Conservation (phyloP, 2,329 filamentous ascomycete species). For the Botrytis squamosa region DNA sequence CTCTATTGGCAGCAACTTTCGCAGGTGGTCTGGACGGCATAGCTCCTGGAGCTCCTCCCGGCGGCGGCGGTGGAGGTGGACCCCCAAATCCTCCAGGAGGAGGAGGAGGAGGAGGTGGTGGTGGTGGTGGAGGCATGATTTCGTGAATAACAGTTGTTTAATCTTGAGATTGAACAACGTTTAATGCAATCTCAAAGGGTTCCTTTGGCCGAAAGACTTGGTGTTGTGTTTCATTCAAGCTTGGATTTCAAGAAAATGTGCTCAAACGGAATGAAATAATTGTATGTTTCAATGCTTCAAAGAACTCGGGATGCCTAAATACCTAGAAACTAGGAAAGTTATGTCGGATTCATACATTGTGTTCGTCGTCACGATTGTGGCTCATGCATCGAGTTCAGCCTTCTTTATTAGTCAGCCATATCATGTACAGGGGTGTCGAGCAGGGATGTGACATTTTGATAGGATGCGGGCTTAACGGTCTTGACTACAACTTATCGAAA, state of each 20-base stretch:
- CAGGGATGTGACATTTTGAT: slow-evolving; percentile 2
- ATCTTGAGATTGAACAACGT: background rate
- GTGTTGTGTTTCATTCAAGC: background rate
- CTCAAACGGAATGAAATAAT: background rate
- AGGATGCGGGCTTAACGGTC: background rate
- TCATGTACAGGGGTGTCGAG: background rate
- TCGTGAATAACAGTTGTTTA: slow-evolving; percentile 10
- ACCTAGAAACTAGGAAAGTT: slow-evolving; percentile 16
- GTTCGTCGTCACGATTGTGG: slow-evolving; percentile 26
- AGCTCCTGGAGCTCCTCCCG: slow-evolving; percentile 54
- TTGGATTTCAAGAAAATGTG: background rate
- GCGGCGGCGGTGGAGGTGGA: slow-evolving; percentile 44
- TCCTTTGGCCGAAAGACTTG: background rate
- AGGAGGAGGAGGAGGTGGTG: slow-evolving; percentile 53
- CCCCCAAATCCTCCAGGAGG: slow-evolving; percentile 47
- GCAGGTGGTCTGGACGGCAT: slow-evolving; percentile 59
- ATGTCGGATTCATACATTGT: slow-evolving; percentile 14
- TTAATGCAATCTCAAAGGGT: background rate
- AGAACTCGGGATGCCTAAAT: slow-evolving; percentile 7
- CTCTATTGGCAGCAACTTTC: slow-evolving; percentile 55
- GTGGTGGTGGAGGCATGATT: slow-evolving; percentile 59
- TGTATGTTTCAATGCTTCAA: background rate
- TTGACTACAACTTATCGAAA: slow-evolving; percentile 6
- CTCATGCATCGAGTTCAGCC: slow-evolving; percentile 23
- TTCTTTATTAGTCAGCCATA: slow-evolving; percentile 20